phyloP scores from a whole-genome alignment of 441 rosid genomes.

The Syzygium syzygioides region DNA sequence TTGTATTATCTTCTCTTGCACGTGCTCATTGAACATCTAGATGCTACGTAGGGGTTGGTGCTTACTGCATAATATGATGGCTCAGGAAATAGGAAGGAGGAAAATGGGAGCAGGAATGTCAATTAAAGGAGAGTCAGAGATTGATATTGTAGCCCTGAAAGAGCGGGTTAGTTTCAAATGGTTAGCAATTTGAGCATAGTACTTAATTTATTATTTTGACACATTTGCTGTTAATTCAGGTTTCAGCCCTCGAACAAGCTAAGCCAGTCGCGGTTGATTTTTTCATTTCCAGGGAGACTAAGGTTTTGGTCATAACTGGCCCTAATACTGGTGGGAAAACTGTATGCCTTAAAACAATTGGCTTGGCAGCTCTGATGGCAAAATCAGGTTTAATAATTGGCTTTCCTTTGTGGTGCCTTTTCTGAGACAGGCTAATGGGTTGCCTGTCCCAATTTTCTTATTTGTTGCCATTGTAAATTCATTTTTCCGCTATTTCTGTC shows the following conservation, averaged over 20 bases:
- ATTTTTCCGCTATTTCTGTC: neutral
- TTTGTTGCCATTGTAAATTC: neutral
- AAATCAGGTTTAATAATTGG: conserved; percentile 58
- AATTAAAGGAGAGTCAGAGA: conserved; percentile 18
- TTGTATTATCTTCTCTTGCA: neutral
- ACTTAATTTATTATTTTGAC: neutral
- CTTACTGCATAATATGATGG: neutral
- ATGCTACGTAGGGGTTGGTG: neutral
- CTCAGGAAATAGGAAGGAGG: conserved; percentile 36
- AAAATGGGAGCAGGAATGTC: conserved; percentile 19
- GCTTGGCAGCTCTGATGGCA: conserved; percentile 96
- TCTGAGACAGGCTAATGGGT: neutral
- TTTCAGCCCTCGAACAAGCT: conserved; percentile 37
- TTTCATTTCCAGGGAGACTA: conserved; percentile 52
- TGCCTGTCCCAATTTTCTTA: neutral
- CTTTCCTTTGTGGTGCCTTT: neutral
- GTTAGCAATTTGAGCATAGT: neutral
- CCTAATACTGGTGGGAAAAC: conserved; percentile 99
- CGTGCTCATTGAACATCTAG: neutral
- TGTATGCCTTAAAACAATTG: conserved; percentile 83
- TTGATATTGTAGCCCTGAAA: conserved; percentile 24
- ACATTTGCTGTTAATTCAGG: conserved; percentile 34
- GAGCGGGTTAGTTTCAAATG: conserved; percentile 21
- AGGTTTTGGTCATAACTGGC: conserved; percentile 87
- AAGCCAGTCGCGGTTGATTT: conserved; percentile 80